A percentile compares a stretch with the other conserved stretches of the same genome.
Evolutionary conservation across 164 flowering plant species (phyloP).

Genomic region (Houttuynia cordata): DNA sequence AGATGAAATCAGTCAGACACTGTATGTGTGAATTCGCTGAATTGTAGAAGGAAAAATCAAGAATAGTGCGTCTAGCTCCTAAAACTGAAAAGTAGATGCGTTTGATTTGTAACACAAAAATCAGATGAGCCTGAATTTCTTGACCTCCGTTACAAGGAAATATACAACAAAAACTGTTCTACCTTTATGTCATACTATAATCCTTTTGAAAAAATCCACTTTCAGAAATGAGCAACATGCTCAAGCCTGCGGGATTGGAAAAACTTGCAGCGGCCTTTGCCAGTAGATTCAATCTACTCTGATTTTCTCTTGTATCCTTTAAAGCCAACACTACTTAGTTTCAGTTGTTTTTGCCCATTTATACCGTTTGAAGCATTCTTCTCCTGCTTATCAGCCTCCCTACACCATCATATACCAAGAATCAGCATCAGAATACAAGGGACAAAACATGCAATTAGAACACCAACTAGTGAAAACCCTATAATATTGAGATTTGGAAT

Average conservation of each 20-base stretch:
- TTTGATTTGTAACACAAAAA: too few relatives aligned
- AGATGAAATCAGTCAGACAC: too few relatives aligned
- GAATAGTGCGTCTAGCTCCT: too few relatives aligned
- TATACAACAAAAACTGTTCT: too few relatives aligned
- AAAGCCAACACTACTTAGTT: slow-evolving; percentile 53
- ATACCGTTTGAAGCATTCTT: slow-evolving; percentile 31
- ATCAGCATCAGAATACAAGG: not conserved
- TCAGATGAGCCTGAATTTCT: too few relatives aligned
- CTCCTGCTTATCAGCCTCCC: slow-evolving; percentile 44
- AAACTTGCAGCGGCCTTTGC: slow-evolving; percentile 79
- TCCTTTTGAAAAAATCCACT: too few relatives aligned
- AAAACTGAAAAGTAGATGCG: too few relatives aligned
- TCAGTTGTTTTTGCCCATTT: slow-evolving; percentile 47
- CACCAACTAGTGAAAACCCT: not conserved
- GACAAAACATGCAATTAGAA: not conserved
- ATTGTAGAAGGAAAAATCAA: too few relatives aligned
- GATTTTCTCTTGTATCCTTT: slow-evolving; percentile 28
- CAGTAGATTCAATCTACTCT: slow-evolving; percentile 56
- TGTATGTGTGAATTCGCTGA: too few relatives aligned
- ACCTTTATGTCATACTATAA: too few relatives aligned
- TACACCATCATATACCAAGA: not conserved
- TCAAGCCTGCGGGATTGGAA: slow-evolving; percentile 85
- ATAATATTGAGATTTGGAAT: not conserved
- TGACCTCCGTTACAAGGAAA: too few relatives aligned
- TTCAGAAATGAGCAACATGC: slow-evolving; percentile 37